These are phyloP conservation scores for Globisporangium okanoganense DNA, from an alignment of 352 stramenopile genomes.

Conservation along the genomic window DNA sequence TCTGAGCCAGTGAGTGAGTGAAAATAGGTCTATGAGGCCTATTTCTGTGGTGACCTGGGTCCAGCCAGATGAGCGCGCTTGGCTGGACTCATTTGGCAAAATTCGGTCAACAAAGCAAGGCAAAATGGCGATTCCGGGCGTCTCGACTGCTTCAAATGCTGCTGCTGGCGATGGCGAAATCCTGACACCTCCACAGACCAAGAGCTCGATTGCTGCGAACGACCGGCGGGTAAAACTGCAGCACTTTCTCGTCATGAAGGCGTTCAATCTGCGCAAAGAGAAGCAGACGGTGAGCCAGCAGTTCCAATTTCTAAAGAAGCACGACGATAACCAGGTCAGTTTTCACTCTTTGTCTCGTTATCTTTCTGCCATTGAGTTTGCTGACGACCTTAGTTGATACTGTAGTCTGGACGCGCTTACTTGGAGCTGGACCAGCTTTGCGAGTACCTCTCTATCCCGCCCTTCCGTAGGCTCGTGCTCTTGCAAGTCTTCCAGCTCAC, in stretches of 20 bases:
- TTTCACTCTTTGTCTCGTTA: neutral
- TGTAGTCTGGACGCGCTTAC: constrained; percentile 22
- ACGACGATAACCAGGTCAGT: constrained; percentile 15
- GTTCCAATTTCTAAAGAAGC: constrained; percentile 49
- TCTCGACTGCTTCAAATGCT: neutral
- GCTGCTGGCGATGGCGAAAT: neutral
- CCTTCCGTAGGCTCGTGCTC: constrained; percentile 56
- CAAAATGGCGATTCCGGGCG: constrained; percentile 11
- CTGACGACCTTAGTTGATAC: neutral
- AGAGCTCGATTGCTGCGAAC: neutral
- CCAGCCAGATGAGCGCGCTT: neutral
- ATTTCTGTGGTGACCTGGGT: constrained; percentile 3
- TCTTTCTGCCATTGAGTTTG: neutral
- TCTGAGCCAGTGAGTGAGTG: neutral
- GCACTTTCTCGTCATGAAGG: constrained; percentile 76
- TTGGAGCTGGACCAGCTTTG: constrained; percentile 64
- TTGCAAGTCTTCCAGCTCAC: constrained; percentile 47
- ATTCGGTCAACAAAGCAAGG: neutral
- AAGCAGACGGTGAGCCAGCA: constrained; percentile 64
- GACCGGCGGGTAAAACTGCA: constrained; percentile 64
- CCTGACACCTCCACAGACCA: neutral
- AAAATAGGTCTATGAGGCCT: constrained; percentile 5
- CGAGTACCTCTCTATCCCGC: constrained; percentile 61
- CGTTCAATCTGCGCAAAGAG: constrained; percentile 68
- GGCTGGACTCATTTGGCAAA: neutral